A percentile compares a stretch with the other conserved stretches of the same genome.
phyloP scores from a whole-genome alignment of 768 basidiomycete genomes.

The Boletus patriciae region DNA sequence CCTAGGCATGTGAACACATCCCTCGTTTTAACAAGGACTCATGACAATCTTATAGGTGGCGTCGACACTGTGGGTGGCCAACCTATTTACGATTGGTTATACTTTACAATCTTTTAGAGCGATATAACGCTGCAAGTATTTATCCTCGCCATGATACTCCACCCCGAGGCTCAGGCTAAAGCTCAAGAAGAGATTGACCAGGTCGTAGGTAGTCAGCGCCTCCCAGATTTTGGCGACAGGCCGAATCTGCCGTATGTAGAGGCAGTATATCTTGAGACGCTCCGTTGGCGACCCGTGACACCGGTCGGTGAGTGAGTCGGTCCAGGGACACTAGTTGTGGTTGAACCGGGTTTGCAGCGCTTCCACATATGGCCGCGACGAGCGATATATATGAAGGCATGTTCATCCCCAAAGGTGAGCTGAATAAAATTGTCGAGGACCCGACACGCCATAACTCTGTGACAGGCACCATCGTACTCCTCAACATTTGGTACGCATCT shows the following conservation, averaged over 20 bases:
- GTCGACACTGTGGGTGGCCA: conserved; percentile 25
- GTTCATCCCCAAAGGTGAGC: conserved; percentile 32
- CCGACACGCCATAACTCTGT: not conserved
- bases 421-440: not conserved
- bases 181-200: conserved; percentile 34
- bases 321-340: not conserved
- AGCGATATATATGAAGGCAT: conserved; percentile 32
- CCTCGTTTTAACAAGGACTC: not conserved
- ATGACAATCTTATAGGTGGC: conserved; percentile 18
- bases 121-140: conserved; percentile 23
- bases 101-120: conserved; percentile 11
- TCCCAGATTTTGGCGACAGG: conserved; percentile 31
- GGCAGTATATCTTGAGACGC: conserved; percentile 32
- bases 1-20: conserved; percentile 17
- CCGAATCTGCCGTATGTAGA: conserved; percentile 32
- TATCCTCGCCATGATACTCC: conserved; percentile 34
- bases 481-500: conserved; percentile 26
- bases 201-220: conserved; percentile 31
- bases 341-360: conserved; percentile 8
- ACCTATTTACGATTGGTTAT: too few relatives aligned
- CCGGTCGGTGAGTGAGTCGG: conserved; percentile 26
- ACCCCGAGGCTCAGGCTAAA: conserved; percentile 33
- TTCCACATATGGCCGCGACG: conserved; percentile 23
- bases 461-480: conserved; percentile 22
- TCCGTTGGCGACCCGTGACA: conserved; percentile 32